Conservation (phyloP, 352 stramenopile genomes). For the Globisporangium irregulare region DNA sequence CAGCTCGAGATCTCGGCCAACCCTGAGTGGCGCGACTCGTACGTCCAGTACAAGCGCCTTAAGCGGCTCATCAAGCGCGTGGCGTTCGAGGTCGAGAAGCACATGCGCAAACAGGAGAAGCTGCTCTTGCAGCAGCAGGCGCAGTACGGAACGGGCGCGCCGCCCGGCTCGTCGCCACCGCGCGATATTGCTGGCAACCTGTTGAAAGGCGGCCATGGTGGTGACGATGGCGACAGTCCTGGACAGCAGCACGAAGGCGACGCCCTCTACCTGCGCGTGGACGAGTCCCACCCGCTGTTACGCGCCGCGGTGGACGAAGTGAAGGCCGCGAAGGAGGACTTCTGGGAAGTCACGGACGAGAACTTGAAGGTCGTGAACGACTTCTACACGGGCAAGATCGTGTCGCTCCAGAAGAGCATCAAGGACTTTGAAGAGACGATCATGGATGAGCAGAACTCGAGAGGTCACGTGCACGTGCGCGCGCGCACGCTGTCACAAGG, state of each 20-base stretch:
- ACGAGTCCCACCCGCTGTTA: slow-evolving; percentile 67
- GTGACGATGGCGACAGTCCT: slow-evolving; percentile 2
- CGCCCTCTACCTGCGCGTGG: slow-evolving; percentile 35
- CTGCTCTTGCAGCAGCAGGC: slow-evolving; percentile 44
- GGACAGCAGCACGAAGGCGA: slow-evolving; percentile 12
- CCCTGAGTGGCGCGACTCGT: slow-evolving; percentile 86
- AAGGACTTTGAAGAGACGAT: slow-evolving; percentile 76
- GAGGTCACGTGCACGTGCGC: slow-evolving; percentile 74
- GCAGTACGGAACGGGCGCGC: slow-evolving; percentile 14
- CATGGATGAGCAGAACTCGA: slow-evolving; percentile 62
- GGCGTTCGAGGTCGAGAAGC: slow-evolving; percentile 86
- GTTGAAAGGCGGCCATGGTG: neutral
- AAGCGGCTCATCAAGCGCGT: slow-evolving; percentile 91
- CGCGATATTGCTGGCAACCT: neutral
- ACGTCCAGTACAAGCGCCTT: slow-evolving; percentile 91
- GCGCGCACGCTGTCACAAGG: slow-evolving; percentile 59
- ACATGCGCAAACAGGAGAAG: slow-evolving; percentile 71
- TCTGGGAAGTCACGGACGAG: slow-evolving; percentile 74
- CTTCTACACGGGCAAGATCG: slow-evolving; percentile 73
- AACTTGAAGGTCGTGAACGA: slow-evolving; percentile 87
- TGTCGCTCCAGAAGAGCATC: slow-evolving; percentile 61
- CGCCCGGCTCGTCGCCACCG: slow-evolving; percentile 9
- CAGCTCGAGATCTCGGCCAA: slow-evolving; percentile 89
- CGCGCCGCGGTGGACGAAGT: slow-evolving; percentile 52
- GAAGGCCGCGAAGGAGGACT: slow-evolving; percentile 75